Conservation (phyloP, 1,284 basidiomycete species). For the Chiua sp. region DNA sequence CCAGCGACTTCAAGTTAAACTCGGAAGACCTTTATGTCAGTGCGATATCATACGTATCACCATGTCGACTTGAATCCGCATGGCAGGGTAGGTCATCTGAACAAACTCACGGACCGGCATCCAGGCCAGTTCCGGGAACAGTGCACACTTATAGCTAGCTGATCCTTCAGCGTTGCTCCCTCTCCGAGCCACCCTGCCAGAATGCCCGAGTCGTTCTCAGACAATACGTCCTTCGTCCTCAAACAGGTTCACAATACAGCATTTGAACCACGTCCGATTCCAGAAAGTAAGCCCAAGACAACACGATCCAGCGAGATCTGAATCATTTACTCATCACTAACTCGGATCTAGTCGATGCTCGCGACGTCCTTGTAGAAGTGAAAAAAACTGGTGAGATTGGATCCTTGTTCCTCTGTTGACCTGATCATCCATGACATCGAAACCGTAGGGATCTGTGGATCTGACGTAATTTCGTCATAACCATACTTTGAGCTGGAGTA, state of each 20-base stretch:
- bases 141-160: background rate
- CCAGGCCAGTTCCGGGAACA: background rate
- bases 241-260: conserved; percentile 72
- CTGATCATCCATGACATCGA: conserved; percentile 14
- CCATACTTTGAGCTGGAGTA: conserved; percentile 1
- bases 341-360: conserved; percentile 62
- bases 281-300: conserved; percentile 57
- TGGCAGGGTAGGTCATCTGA: background rate
- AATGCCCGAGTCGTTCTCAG: conserved; percentile 57
- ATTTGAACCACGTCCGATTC: conserved; percentile 82
- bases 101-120: conserved; percentile 10
- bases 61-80: background rate
- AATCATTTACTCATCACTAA: conserved; percentile 8
- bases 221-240: conserved; percentile 85
- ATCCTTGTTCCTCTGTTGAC: conserved; percentile 3
- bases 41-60: too few relatives aligned
- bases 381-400: conserved; percentile 82
- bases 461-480: conserved; percentile 61
- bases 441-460: conserved; percentile 82
- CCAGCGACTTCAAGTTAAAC: too few relatives aligned
- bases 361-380: conserved; percentile 89
- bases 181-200: background rate
- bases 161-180: background rate
- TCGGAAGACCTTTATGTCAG: too few relatives aligned
- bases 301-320: background rate